A percentile compares a stretch with the other conserved stretches of the same genome.
Conservation (phyloP, 805 yeast species). For the Candida jianshihensis region DNA sequence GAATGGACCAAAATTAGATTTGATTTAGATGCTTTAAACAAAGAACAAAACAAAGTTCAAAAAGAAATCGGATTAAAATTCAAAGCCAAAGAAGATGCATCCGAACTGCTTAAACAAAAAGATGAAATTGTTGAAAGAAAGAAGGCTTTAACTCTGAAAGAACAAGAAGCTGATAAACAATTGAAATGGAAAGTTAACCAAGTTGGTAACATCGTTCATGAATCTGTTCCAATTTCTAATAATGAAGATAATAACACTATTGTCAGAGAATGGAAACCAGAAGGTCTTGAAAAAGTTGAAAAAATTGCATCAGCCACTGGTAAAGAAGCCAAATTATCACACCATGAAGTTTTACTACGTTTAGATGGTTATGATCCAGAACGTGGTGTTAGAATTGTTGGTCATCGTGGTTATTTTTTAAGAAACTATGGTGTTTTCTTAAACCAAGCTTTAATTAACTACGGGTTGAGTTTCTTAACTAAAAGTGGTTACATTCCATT, state of each 20-base stretch:
- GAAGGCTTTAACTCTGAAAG: slow-evolving; percentile 55
- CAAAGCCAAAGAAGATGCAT: slow-evolving; percentile 93
- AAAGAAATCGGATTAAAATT: slow-evolving; percentile 88
- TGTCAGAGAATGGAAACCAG: slow-evolving; percentile 84
- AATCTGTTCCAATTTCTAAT: slow-evolving; percentile 76
- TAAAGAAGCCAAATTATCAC: slow-evolving; percentile 73
- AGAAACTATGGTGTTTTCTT: slow-evolving; percentile 94
- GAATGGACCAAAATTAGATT: slow-evolving; percentile 88
- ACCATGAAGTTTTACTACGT: slow-evolving; percentile 90
- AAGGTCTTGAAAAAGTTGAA: slow-evolving; percentile 50
- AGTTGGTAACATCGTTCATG: slow-evolving; percentile 93
- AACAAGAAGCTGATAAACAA: slow-evolving; percentile 71
- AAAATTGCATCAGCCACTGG: slow-evolving; percentile 73
- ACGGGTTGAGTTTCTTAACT: slow-evolving; percentile 81
- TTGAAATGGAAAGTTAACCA: slow-evolving; percentile 77
- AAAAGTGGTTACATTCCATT: slow-evolving; percentile 77
- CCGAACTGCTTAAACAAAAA: slow-evolving; percentile 74
- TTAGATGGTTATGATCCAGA: slow-evolving; percentile 98
- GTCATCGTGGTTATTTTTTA: slow-evolving; percentile 97
- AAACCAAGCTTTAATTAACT: slow-evolving; percentile 96
- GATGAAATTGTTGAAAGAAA: slow-evolving; percentile 68
- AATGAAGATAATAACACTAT: slow-evolving; percentile 90
- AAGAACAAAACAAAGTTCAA: slow-evolving; percentile 80
- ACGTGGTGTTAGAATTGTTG: slow-evolving; percentile 95
- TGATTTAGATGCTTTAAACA: slow-evolving; percentile 85